phyloP scores from a whole-genome alignment of 1,139 yeast species.

The Saccharomycopsis hybrid region DNA sequence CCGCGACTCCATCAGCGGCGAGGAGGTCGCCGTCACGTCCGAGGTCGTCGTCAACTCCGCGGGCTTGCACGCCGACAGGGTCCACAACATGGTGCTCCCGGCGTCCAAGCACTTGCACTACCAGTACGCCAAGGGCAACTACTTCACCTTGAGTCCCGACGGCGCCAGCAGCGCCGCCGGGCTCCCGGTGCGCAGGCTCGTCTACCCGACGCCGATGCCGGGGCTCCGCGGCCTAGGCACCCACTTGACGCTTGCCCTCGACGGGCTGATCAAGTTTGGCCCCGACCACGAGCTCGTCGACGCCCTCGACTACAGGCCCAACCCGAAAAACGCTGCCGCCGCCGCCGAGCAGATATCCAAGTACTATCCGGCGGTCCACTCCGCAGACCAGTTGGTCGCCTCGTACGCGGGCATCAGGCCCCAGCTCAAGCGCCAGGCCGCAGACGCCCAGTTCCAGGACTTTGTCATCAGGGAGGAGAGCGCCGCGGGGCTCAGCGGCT shows the following conservation, averaged over 20 bases:
- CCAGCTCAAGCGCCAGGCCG: constrained; percentile 42
- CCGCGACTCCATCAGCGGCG: constrained; percentile 27
- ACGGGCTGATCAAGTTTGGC: constrained; percentile 76
- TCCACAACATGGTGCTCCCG: constrained; percentile 68
- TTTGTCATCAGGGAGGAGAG: constrained; percentile 61
- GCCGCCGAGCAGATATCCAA: constrained; percentile 55
- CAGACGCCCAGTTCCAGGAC: constrained; percentile 47
- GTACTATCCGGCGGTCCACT: constrained; percentile 53
- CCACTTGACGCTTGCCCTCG: constrained; percentile 77
- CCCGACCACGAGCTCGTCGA: constrained; percentile 86
- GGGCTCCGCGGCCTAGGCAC: constrained; percentile 30
- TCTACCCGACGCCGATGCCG: background rate
- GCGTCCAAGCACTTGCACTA: constrained; percentile 38
- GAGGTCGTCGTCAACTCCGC: constrained; percentile 68
- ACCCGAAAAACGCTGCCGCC: constrained; percentile 38
- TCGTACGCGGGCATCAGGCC: constrained; percentile 83
- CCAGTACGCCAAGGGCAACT: constrained; percentile 50
- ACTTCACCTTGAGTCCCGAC: constrained; percentile 38
- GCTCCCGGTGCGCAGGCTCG: background rate
- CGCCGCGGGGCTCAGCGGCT: constrained; percentile 74
- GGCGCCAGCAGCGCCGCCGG: background rate
- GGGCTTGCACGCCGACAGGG: constrained; percentile 64
- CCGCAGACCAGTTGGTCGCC: constrained; percentile 45
- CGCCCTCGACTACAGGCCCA: constrained; percentile 42
- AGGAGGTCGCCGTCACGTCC: constrained; percentile 40